Base-by-base conservation (phyloP, 2,329 filamentous ascomycete species). In the Akanthomyces muscarius region DNA sequence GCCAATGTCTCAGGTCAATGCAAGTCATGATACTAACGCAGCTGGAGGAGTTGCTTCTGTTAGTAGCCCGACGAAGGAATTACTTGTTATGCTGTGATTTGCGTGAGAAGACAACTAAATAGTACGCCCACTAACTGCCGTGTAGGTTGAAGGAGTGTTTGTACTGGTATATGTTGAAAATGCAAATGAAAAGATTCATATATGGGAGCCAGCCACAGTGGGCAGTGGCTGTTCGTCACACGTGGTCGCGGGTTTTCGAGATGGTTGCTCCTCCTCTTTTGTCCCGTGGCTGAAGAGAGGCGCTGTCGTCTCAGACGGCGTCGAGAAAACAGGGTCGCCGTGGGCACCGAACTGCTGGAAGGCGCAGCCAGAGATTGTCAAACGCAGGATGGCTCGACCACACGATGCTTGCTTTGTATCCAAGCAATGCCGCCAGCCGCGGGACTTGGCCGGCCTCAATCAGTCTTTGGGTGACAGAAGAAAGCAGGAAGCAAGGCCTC, bases 161-260 rank as follows among this genome's bases (percentile, higher is more conserved):
- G 10, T 36, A 7, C 33, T 36, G 33, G 33, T 36, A 36, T 10
- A 11, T 10, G 10, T 36, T 36, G 7, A 36, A 4, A 7, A 18
- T 5, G 47, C 28, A 44, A 5, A 55, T 14, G 52, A 14, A 21
- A 36, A 55, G 25, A 41, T 59, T 33, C 21, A 16, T 56, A 30
- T 18, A 21, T 30, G 10, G 8, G 10, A 45, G 48, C 4, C 38
- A 52, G 48, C 58, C 58, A 61, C 58, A 53, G 25, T 30, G 36
- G 47, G 45, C 18, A 61, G 58, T 61, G 58, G 50, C 59, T 44
- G 28, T 41, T 41, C 51, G 41, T 54, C 59, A 61, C 59, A 61
- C 59, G 50, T 54, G 50, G 59, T 33, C 14, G 16, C 18, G 18
- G 5, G 41, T 25, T 36, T 38, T 44, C 47, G 7, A 48, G 14